phyloP scores from a whole-genome alignment of 176 grass and related monocot species.

The Carex kokanica region DNA sequence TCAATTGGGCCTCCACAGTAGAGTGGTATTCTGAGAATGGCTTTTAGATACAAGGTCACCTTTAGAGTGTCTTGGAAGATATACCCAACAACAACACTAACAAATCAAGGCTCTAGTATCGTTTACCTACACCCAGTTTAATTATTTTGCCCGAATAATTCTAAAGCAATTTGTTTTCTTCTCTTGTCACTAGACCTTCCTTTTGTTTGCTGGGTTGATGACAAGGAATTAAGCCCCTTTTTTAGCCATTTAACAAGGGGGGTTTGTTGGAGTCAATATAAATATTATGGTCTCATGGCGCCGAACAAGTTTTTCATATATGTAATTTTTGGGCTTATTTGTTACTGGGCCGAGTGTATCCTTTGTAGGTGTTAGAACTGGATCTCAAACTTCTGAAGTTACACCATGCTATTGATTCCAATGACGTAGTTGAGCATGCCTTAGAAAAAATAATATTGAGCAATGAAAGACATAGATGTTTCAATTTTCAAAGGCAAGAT shows the following conservation, averaged over 20 bases:
- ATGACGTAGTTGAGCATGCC: too few species aligned
- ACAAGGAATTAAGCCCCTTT: not conserved
- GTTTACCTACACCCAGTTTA: constrained; percentile 29
- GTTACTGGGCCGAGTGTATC: not conserved
- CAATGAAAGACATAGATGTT: not conserved
- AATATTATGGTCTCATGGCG: not conserved
- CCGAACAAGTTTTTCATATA: not conserved
- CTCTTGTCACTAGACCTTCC: not conserved
- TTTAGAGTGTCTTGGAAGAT: constrained; percentile 91
- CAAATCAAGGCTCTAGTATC: constrained; percentile 23
- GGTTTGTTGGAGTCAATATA: constrained; percentile 8
- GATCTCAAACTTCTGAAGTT: not conserved
- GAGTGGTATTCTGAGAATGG: constrained; percentile 8
- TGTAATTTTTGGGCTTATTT: not conserved
- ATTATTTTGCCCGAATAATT: constrained; percentile 13
- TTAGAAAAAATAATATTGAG: not conserved
- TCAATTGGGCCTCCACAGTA: not conserved
- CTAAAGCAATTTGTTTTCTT: not conserved
- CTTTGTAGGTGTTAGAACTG: not conserved
- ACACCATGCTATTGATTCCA: too few species aligned
- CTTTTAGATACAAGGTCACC: constrained; percentile 41
- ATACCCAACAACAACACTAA: constrained; percentile 50
- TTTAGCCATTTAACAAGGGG: not conserved
- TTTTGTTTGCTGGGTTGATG: constrained; percentile 13
- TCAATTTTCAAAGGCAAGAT: not conserved